A percentile compares a stretch with the other conserved stretches of the same genome.
Conservation (phyloP, 331 rosid genomes). For the Pyrus hybrid region DNA sequence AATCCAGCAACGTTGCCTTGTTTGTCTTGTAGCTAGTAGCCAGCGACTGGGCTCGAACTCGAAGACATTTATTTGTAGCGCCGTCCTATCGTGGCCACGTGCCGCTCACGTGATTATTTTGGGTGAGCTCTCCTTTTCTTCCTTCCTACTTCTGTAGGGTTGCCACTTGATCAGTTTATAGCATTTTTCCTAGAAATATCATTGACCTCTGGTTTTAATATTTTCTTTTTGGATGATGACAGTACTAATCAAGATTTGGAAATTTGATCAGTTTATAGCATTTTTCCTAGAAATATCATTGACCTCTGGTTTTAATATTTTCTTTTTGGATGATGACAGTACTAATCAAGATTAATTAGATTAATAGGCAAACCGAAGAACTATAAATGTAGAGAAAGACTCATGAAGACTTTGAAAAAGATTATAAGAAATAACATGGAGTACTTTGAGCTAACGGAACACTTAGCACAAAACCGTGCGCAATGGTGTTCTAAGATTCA, state of each 20-base stretch:
- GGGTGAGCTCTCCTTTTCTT: neutral
- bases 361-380: too few relatives aligned
- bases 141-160: neutral
- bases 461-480: rapidly evolving
- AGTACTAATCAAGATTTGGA: too few relatives aligned
- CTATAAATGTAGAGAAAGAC: too few relatives aligned
- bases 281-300: neutral
- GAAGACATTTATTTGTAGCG: slow-evolving; percentile 8
- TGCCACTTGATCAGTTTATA: neutral
- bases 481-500: too few relatives aligned
- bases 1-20: neutral
- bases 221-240: too few relatives aligned
- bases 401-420: rapidly evolving
- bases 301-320: too few relatives aligned
- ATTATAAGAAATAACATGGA: too few relatives aligned
- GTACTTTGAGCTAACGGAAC: too few relatives aligned
- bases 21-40: slow-evolving; percentile 1
- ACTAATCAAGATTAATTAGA: too few relatives aligned
- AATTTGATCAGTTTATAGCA: too few relatives aligned
- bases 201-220: neutral
- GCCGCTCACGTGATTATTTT: slow-evolving; percentile 14
- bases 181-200: neutral
- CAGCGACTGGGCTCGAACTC: neutral
- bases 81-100: slow-evolving; percentile 23
- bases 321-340: too few relatives aligned